phyloP scores from a whole-genome alignment of 1,284 basidiomycete genomes.

The Cryptococcus sp. region DNA sequence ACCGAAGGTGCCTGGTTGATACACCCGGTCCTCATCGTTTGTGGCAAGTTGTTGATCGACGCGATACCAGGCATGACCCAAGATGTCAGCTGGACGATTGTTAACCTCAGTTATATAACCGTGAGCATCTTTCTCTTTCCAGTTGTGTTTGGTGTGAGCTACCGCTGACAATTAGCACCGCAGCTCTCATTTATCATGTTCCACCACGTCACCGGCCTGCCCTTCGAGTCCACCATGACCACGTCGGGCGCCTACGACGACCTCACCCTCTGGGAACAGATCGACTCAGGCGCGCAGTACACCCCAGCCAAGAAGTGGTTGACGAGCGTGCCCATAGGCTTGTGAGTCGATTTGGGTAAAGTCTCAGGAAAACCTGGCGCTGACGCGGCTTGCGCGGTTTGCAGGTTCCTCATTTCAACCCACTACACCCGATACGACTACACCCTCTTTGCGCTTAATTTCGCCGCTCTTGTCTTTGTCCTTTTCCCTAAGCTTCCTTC shows the following conservation, averaged over 20 bases:
- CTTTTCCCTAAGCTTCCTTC: constrained; percentile 92
- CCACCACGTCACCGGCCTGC: constrained; percentile 95
- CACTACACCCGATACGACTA: constrained; percentile 97
- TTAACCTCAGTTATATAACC: constrained; percentile 86
- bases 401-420: constrained; percentile 90
- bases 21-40: constrained; percentile 86
- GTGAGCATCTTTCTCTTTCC: constrained; percentile 57
- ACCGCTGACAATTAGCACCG: not conserved
- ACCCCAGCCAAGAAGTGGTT: constrained; percentile 99
- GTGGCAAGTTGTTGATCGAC: constrained; percentile 90
- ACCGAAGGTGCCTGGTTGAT: constrained; percentile 92
- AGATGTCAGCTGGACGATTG: constrained; percentile 92
- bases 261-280: constrained; percentile 98
- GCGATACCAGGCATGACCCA: constrained; percentile 91
- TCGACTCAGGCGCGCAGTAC: constrained; percentile 96
- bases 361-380: not conserved
- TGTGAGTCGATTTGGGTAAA: constrained; percentile 60
- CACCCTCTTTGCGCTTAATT: constrained; percentile 86
- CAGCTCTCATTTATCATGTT: constrained; percentile 97
- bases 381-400: constrained; percentile 2
- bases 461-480: constrained; percentile 73
- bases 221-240: constrained; percentile 70
- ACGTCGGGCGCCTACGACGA: constrained; percentile 93
- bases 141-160: not conserved
- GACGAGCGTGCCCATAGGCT: constrained; percentile 78